These are phyloP conservation scores for Echeveria elegans DNA, from an alignment of 164 flowering plant species.

Conservation along the genomic window DNA sequence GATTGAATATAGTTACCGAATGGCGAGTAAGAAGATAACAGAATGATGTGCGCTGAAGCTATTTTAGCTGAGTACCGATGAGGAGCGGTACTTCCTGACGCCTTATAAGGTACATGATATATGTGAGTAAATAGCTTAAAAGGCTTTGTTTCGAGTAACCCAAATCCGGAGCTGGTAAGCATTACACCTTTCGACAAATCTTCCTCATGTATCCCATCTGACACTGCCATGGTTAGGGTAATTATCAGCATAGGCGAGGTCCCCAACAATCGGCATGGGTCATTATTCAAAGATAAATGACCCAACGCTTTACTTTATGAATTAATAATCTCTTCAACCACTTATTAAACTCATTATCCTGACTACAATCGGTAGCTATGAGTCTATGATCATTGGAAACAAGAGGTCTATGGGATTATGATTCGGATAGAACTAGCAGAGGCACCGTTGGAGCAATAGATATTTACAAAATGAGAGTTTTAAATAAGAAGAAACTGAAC, in stretches of 20 bases:
- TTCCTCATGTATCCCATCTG: slow-evolving; percentile 12
- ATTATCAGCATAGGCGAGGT: slow-evolving; percentile 7
- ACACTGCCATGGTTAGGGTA: slow-evolving; percentile 3
- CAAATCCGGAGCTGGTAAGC: slow-evolving; percentile 11
- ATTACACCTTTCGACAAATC: slow-evolving; percentile 6
- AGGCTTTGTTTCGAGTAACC: slow-evolving; percentile 8
- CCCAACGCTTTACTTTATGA: too few species aligned
- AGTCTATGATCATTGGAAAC: too few species aligned
- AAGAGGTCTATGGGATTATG: too few species aligned
- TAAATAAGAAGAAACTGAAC: too few species aligned
- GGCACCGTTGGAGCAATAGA: too few species aligned
- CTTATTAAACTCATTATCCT: too few species aligned
- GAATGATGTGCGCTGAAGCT: slow-evolving; percentile 10
- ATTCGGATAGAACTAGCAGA: too few species aligned
- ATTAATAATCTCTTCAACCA: too few species aligned
- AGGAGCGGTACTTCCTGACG: slow-evolving; percentile 6
- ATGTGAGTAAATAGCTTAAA: slow-evolving; percentile 7
- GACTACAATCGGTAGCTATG: too few species aligned
- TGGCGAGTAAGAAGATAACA: slow-evolving; percentile 7
- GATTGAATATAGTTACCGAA: not conserved
- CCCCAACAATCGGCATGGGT: slow-evolving; percentile 1
- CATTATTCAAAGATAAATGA: too few species aligned
- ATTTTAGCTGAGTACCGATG: slow-evolving; percentile 8
- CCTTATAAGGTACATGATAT: slow-evolving; percentile 5
- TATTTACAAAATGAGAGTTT: too few species aligned